Evolutionary conservation across 1,284 basidiomycete species (phyloP).

Genomic region (Irpex rosettiformis): DNA sequence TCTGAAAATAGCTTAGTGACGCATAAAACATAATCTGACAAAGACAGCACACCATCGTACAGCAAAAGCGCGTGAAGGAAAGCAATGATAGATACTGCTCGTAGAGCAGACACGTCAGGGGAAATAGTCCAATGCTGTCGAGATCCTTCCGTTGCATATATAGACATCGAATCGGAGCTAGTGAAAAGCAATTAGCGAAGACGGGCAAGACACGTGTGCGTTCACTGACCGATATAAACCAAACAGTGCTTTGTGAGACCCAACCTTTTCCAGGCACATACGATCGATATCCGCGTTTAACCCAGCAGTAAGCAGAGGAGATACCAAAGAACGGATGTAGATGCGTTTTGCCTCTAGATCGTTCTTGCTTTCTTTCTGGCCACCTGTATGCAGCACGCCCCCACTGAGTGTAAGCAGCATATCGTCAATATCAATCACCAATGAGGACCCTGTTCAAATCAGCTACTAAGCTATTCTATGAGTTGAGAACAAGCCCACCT

Average conservation of each 20-base stretch:
- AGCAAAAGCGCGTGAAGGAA: constrained; percentile 69
- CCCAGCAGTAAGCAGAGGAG: constrained; percentile 39
- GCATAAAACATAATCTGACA: background rate
- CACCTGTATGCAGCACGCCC: constrained; percentile 3
- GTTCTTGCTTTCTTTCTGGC: background rate
- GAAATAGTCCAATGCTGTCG: constrained; percentile 69
- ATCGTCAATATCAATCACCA: constrained; percentile 28
- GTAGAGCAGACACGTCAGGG: constrained; percentile 59
- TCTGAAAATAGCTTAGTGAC: constrained; percentile 38
- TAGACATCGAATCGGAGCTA: constrained; percentile 37
- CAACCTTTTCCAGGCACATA: constrained; percentile 53
- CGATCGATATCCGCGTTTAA: constrained; percentile 59
- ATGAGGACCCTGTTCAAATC: constrained; percentile 23
- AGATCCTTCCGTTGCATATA: constrained; percentile 39
- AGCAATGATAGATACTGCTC: constrained; percentile 64
- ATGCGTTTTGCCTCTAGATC: constrained; percentile 15
- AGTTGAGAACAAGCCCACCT: constrained; percentile 14
- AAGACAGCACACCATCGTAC: constrained; percentile 54
- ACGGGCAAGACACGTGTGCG: background rate
- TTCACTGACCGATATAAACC: constrained; percentile 50
- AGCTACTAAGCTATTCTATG: background rate
- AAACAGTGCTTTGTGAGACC: constrained; percentile 34
- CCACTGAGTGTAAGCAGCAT: constrained; percentile 21
- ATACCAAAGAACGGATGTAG: constrained; percentile 30
- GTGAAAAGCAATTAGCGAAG: background rate